These are phyloP conservation scores for Neohortaea acidophila DNA, from an alignment of 495 filamentous ascomycete species.

Conservation along the genomic window DNA sequence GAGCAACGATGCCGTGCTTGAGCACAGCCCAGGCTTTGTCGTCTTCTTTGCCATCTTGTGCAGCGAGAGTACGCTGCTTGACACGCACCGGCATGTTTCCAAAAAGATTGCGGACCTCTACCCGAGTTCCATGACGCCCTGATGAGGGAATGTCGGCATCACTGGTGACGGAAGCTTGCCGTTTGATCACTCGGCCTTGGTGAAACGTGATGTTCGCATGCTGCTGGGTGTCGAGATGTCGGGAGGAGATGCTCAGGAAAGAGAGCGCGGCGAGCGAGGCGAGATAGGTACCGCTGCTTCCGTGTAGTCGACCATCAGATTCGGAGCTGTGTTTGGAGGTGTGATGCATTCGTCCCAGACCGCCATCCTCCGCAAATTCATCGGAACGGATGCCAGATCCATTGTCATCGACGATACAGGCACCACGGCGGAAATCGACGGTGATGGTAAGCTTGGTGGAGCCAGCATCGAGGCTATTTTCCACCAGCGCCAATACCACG, in stretches of 20 bases:
- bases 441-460: conserved; percentile 55
- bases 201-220: conserved; percentile 60
- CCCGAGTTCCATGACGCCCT: conserved; percentile 56
- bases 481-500: conserved; percentile 59
- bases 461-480: conserved; percentile 74
- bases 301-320: conserved; percentile 32
- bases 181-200: conserved; percentile 50
- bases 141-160: conserved; percentile 40
- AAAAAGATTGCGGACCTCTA: conserved; percentile 74
- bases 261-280: conserved; percentile 65
- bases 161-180: conserved; percentile 47
- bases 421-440: conserved; percentile 61
- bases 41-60: conserved; percentile 36
- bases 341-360: conserved; percentile 59
- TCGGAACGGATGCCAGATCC: conserved; percentile 59
- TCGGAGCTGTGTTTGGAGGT: conserved; percentile 53
- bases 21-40: conserved; percentile 60
- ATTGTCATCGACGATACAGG: conserved; percentile 77
- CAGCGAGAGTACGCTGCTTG: conserved; percentile 49
- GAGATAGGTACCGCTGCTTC: conserved; percentile 59
- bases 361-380: conserved; percentile 57
- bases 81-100: conserved; percentile 95
- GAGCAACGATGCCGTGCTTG: conserved; percentile 39
- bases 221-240: conserved; percentile 43
- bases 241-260: conserved; percentile 64